These are phyloP conservation scores for Creolimax fragrantissima DNA, from an alignment of 78 protist genomes.

Conservation along the genomic window DNA sequence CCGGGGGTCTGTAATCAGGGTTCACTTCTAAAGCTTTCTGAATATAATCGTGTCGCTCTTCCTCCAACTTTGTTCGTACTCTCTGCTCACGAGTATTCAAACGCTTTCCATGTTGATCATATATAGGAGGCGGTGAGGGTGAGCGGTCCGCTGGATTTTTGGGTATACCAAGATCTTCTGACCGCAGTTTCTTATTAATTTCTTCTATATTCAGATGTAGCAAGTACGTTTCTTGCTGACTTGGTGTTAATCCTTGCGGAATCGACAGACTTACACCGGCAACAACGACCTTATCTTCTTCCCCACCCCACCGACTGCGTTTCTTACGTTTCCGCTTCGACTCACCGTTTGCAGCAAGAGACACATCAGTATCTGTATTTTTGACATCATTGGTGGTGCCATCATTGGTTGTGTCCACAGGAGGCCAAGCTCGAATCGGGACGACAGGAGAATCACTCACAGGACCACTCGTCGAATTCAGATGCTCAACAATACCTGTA, in stretches of 20 bases:
- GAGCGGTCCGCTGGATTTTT: constrained; percentile 1
- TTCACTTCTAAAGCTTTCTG: constrained; percentile 8
- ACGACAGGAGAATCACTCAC: not conserved
- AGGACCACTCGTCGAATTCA: not conserved
- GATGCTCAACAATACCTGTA: too few species aligned
- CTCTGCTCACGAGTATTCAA: constrained; percentile 74
- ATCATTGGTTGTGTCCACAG: not conserved
- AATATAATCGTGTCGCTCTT: constrained; percentile 51
- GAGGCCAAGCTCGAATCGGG: not conserved
- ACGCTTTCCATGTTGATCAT: constrained; percentile 71
- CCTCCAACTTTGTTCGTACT: constrained; percentile 29
- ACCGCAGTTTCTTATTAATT: not conserved
- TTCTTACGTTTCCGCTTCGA: not conserved
- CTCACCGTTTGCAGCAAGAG: not conserved
- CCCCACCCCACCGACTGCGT: constrained; percentile 14
- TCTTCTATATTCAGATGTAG: constrained; percentile 7
- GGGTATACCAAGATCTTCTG: constrained; percentile 4
- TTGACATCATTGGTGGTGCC: not conserved
- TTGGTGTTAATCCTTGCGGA: not conserved
- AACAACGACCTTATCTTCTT: not conserved
- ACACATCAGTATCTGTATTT: not conserved
- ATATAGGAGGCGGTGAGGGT: constrained; percentile 72
- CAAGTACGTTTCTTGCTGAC: not conserved
- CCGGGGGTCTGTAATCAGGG: constrained; percentile 34
- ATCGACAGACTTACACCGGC: not conserved